Evolutionary conservation across 805 yeast species (phyloP).

Genomic region (Candida xiaguanensis): DNA sequence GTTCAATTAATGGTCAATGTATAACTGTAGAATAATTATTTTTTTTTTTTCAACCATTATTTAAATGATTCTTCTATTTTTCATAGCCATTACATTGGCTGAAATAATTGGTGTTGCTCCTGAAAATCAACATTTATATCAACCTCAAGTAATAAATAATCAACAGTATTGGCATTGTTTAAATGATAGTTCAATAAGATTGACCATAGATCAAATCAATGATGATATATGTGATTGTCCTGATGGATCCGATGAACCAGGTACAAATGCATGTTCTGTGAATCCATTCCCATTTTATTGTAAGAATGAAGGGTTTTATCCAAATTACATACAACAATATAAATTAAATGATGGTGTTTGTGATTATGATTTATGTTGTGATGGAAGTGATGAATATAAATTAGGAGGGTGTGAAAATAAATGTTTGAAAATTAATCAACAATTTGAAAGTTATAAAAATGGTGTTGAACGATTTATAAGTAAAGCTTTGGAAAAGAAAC

Average conservation of each 20-base stretch:
- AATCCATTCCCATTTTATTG: constrained; percentile 56
- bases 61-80: constrained; percentile 1
- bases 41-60: not conserved
- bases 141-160: constrained; percentile 40
- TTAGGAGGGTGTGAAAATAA: constrained; percentile 48
- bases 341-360: constrained; percentile 88
- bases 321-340: constrained; percentile 59
- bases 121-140: constrained; percentile 41
- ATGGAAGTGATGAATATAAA: constrained; percentile 82
- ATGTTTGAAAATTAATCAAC: constrained; percentile 49
- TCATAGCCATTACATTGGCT: constrained; percentile 1
- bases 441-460: constrained; percentile 20
- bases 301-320: constrained; percentile 65
- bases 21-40: constrained; percentile 15
- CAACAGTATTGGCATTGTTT: constrained; percentile 61
- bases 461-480: constrained; percentile 14
- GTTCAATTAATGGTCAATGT: constrained; percentile 27
- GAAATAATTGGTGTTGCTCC: constrained; percentile 34
- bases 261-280: constrained; percentile 74
- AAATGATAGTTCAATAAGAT: constrained; percentile 56
- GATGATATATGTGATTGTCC: constrained; percentile 96
- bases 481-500: constrained; percentile 26
- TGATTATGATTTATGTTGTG: constrained; percentile 87
- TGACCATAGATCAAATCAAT: constrained; percentile 64
- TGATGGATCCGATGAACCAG: constrained; percentile 97